Base-by-base conservation (phyloP, 2,329 filamentous ascomycete species). In the Rutstroemia sydowiana region DNA sequence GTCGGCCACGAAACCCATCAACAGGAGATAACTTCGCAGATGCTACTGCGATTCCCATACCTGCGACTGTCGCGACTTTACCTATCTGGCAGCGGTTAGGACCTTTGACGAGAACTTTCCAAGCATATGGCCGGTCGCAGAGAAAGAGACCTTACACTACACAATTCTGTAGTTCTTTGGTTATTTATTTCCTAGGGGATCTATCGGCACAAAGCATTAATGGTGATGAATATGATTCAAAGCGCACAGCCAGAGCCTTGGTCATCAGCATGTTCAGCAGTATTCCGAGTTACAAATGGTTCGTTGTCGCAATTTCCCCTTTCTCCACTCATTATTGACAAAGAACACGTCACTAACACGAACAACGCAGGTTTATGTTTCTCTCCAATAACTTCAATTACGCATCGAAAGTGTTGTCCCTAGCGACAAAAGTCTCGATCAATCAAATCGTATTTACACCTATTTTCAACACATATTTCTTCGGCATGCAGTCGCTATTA, bases 301-400 rank as follows among this genome's bases (percentile, higher is more conserved):
- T 75, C 57, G 76, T 45, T 5, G 49, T 26, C 23, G 23, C 23
- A n/a, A 14, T 31, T 5, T 18, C 10, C 13, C 5, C 9, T 14
- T 26, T 11, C 18, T 14, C 8, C 7, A 2, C 2, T 9, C 2
- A 9, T 21, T 13, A 3, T 1, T 3, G 3, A 34, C 11, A 16
- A 18, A 34, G n/a, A 26, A 26, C 31, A 14, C 14, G 13, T 10
- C 13, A 8, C 45, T 48, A 47, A 47, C 23, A n/a, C 13, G 10
- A 9, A 21, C 8, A 23, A 14, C 43, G 16, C 32, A 88, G 85
- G 85, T 87, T 88, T 70, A 74, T 91, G 59, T 95, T 85, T 70
- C 78, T 96, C 13, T 84, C 86, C 39, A 75, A 80, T 54, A 78
- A 83, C 69, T 95, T 95, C 77, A 95, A 95, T 71, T 95, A 88